Evolutionary conservation across 305 asterid genomes (phyloP).

Genomic region (Vinca major): DNA sequence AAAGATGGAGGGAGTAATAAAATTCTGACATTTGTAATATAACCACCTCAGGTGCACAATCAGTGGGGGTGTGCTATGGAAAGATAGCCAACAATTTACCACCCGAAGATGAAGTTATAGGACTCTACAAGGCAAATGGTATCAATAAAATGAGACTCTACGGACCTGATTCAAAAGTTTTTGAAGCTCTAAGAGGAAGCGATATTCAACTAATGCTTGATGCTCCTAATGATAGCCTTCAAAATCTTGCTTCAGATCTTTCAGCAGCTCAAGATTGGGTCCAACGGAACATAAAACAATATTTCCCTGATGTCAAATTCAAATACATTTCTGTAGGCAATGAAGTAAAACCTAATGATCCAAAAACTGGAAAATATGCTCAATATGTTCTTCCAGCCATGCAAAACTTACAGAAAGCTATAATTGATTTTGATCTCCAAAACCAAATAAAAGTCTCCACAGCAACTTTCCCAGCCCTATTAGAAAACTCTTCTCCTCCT

Average conservation of each 20-base stretch:
- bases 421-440: slow-evolving; percentile 6
- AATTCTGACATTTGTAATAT: too few relatives aligned
- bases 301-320: slow-evolving; percentile 13
- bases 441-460: slow-evolving; percentile 36
- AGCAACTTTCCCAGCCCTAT: slow-evolving; percentile 14
- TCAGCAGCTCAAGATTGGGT: slow-evolving; percentile 18
- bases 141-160: slow-evolving; percentile 22
- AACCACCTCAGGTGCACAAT: background rate
- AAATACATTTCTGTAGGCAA: slow-evolving; percentile 22
- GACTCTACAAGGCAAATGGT: slow-evolving; percentile 16
- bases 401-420: slow-evolving; percentile 27
- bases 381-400: slow-evolving; percentile 29
- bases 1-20: too few relatives aligned
- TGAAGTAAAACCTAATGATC: slow-evolving; percentile 14
- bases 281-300: background rate
- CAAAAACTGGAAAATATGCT: background rate
- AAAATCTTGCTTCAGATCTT: slow-evolving; percentile 20
- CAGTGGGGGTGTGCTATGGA: slow-evolving; percentile 27
- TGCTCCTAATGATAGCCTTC: slow-evolving; percentile 19
- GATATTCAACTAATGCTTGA: slow-evolving; percentile 10
- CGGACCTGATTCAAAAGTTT: slow-evolving; percentile 17
- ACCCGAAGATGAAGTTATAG: slow-evolving; percentile 16
- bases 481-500: slow-evolving; percentile 26
- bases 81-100: slow-evolving; percentile 28
- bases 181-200: slow-evolving; percentile 20